Evolutionary conservation across 2,329 filamentous ascomycete species (phyloP).

Genomic region (Talaromyces sp.): DNA sequence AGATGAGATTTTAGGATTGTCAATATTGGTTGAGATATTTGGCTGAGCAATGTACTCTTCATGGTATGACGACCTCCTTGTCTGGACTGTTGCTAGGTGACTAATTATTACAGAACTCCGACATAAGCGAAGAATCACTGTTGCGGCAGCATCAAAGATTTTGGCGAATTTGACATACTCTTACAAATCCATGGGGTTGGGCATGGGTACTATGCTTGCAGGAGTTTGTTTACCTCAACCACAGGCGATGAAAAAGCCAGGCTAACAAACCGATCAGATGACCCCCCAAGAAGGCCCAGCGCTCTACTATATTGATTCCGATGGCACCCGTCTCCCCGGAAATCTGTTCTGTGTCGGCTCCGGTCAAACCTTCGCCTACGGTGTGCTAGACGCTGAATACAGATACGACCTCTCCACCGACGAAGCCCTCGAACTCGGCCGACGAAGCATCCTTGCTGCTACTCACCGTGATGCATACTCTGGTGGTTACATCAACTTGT

Average conservation of each 20-base stretch:
- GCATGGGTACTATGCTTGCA: constrained; percentile 99
- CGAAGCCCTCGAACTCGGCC: constrained; percentile 85
- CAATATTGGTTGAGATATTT: constrained; percentile 99
- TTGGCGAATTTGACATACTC: constrained; percentile 96
- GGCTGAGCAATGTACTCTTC: constrained; percentile 97
- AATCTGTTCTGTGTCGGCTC: constrained; percentile 98
- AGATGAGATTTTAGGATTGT: constrained; percentile 65
- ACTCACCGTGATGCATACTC: constrained; percentile 99
- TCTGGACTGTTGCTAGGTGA: not conserved
- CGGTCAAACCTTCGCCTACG: constrained; percentile 97
- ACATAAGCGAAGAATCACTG: constrained; percentile 97
- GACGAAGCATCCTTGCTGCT: constrained; percentile 88
- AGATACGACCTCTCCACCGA: constrained; percentile 80
- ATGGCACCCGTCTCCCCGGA: constrained; percentile 86
- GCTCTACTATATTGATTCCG: constrained; percentile 98
- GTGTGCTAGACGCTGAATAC: constrained; percentile 95
- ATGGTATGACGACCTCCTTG: constrained; percentile 51
- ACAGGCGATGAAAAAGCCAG: not conserved
- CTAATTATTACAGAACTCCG: constrained; percentile 63
- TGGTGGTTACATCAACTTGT: constrained; percentile 96
- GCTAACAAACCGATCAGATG: constrained; percentile 25
- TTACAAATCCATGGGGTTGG: constrained; percentile 98
- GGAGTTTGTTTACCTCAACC: constrained; percentile 77
- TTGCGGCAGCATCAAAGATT: constrained; percentile 96
- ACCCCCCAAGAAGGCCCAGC: constrained; percentile 85